Evolutionary conservation across 331 rosid genomes (phyloP), one percentile per base, ranked within the genome.

Genomic region (Telfairia occidentalis): DNA sequence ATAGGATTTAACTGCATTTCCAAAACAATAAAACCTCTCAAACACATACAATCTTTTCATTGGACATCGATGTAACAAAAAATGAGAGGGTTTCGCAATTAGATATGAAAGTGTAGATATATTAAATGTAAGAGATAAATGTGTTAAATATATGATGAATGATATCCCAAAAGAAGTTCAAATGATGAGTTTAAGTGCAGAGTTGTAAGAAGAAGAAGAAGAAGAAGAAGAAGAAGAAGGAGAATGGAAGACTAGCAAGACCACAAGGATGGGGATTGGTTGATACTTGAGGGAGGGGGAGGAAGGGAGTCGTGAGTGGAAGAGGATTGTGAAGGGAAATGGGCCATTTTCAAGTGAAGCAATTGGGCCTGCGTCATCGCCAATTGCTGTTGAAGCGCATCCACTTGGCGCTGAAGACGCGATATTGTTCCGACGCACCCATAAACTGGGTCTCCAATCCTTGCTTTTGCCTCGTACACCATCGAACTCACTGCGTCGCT

Each of bases 361-460:
- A 69, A 16, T 1, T 69, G 74, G 55, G 74, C 74, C 15, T 16
- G 54, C 24, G 54, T 69, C 2, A 42, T 69, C 1, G 74, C 74
- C 23, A 69, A 0, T 43, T 69, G 57, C 9, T 69, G 24, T 28
- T 69, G 74, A 0, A 69, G n/a, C 2, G 24, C 74, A 43, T 69
- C 74, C 6, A 69, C 74, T 69, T 69, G 52, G 1, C 86, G 96
- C 16, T 90, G 99, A 0, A 95, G 86, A 16, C 96, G 88, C 1
- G 99, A 90, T 43, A 95, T 95, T 48, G 99, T 92, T 74, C 98
- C 99, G 19, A 90, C 99, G 58, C 99, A 95, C 0, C 99, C 99
- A 42, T 95, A 92, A 11, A 95, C 96, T 0, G 97, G 99, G 66
- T 95, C 97, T 80, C 93, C 77, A 32, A 91, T 95, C 34, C 98